These are phyloP conservation scores for Endocladia muricata DNA, from an alignment of 31 red algal species.

Conservation along the genomic window DNA sequence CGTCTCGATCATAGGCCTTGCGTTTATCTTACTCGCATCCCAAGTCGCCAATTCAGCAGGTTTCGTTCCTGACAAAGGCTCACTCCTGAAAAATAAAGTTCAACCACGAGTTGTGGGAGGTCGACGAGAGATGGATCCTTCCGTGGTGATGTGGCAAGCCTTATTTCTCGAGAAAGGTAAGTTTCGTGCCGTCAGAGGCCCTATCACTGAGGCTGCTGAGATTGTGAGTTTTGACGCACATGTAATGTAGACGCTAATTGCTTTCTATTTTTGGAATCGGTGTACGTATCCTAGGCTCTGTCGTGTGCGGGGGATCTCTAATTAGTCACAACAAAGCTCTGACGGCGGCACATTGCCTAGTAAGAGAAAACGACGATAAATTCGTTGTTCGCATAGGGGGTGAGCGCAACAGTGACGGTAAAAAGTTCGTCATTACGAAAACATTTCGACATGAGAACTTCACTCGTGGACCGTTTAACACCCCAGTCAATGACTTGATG, in stretches of 20 bases:
- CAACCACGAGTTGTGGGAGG: conserved; percentile 60
- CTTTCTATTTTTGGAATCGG: not conserved
- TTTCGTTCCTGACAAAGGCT: no score
- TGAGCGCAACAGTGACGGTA: conserved; percentile 2
- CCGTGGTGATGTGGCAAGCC: conserved; percentile 48
- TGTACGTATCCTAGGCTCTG: conserved; percentile 26
- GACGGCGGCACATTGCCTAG: conserved; percentile 53
- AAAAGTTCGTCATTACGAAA: conserved; percentile 13
- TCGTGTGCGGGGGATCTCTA: conserved; percentile 51
- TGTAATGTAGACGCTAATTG: not conserved
- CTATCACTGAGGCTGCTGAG: not conserved
- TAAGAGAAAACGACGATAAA: not conserved
- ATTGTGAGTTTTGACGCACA: not conserved
- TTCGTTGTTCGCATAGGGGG: conserved; percentile 27
- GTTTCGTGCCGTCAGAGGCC: not conserved
- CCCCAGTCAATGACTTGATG: conserved; percentile 38
- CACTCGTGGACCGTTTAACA: conserved; percentile 5
- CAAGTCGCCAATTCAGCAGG: no score
- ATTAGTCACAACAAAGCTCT: conserved; percentile 52
- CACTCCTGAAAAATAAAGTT: no score
- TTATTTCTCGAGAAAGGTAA: conserved; percentile 44
- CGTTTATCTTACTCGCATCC: no score
- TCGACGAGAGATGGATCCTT: conserved; percentile 11
- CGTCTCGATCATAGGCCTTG: no score
- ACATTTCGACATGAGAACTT: conserved; percentile 27